phyloP scores from a whole-genome alignment of 805 yeast genomes.

The Ogataea saltuana region DNA sequence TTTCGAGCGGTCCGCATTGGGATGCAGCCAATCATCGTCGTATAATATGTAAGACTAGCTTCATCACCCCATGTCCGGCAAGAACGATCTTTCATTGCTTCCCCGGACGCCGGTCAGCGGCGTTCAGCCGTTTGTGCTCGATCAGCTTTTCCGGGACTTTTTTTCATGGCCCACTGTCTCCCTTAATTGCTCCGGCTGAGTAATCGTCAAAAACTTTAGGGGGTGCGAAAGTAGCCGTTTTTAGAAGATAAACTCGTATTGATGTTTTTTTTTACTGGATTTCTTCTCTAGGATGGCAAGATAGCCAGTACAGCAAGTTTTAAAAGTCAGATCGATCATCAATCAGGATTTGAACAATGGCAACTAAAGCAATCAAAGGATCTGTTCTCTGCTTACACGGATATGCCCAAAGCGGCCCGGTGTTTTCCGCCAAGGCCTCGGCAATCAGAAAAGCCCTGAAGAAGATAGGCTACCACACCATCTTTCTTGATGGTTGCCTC shows the following conservation, averaged over 20 bases:
- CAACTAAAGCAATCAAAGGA: constrained; percentile 33
- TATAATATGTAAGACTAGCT: no score
- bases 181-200: constrained; percentile 5
- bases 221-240: constrained; percentile 8
- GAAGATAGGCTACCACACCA: constrained; percentile 62
- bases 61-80: no score
- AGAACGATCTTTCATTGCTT: no score
- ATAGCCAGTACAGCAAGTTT: no score
- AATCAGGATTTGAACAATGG: no score
- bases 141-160: not conserved
- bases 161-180: constrained; percentile 1
- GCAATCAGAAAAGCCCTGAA: constrained; percentile 80
- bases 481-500: constrained; percentile 79
- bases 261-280: not conserved
- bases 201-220: constrained; percentile 2
- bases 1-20: no score
- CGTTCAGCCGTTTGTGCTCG: no score
- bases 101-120: no score
- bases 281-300: no score
- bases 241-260: constrained; percentile 1
- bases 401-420: constrained; percentile 78
- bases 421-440: constrained; percentile 85
- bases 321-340: no score
- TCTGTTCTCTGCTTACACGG: constrained; percentile 90
- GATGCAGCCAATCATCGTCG: no score